Conservation (phyloP, 1,284 basidiomycete genomes). For the Leccinum pachyderme region DNA sequence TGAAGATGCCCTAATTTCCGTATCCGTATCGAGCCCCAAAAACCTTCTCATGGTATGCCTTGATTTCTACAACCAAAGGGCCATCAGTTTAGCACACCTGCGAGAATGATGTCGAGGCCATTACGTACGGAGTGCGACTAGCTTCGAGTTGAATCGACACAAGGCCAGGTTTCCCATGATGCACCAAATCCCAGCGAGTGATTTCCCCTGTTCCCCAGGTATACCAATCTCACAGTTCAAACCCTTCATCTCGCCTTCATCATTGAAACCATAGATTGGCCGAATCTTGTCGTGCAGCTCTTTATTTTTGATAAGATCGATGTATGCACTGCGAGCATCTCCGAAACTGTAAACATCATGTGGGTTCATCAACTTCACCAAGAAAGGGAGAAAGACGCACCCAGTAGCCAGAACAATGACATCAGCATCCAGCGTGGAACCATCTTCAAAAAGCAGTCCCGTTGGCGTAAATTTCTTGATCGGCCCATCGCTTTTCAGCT, state of each 20-base stretch:
- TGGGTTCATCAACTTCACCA: slow-evolving; percentile 15
- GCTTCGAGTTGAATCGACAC: slow-evolving; percentile 41
- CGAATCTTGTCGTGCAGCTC: slow-evolving; percentile 31
- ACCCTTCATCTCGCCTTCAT: slow-evolving; percentile 62
- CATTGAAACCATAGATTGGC: slow-evolving; percentile 61
- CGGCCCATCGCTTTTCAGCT: slow-evolving; percentile 63
- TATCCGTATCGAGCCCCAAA: slow-evolving; percentile 41
- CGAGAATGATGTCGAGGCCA: neutral
- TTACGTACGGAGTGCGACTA: slow-evolving; percentile 39
- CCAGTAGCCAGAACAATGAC: slow-evolving; percentile 64
- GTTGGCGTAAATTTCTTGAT: slow-evolving; percentile 54
- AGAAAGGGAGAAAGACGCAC: slow-evolving; percentile 19
- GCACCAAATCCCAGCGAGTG: slow-evolving; percentile 50
- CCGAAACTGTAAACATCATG: slow-evolving; percentile 33
- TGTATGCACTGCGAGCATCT: slow-evolving; percentile 28
- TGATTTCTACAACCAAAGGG: slow-evolving; percentile 49
- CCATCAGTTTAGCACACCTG: slow-evolving; percentile 25
- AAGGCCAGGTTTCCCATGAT: slow-evolving; percentile 36
- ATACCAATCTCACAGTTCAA: slow-evolving; percentile 53
- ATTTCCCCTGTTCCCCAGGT: slow-evolving; percentile 29
- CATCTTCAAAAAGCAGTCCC: slow-evolving; percentile 64
- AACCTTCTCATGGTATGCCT: slow-evolving; percentile 55
- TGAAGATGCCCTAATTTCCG: neutral
- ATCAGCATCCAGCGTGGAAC: slow-evolving; percentile 61
- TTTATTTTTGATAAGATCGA: slow-evolving; percentile 23